Evolutionary conservation across 106 monocot genomes (phyloP), one percentile per base, ranked within the genome.

Genomic region (Acorus gramineus): DNA sequence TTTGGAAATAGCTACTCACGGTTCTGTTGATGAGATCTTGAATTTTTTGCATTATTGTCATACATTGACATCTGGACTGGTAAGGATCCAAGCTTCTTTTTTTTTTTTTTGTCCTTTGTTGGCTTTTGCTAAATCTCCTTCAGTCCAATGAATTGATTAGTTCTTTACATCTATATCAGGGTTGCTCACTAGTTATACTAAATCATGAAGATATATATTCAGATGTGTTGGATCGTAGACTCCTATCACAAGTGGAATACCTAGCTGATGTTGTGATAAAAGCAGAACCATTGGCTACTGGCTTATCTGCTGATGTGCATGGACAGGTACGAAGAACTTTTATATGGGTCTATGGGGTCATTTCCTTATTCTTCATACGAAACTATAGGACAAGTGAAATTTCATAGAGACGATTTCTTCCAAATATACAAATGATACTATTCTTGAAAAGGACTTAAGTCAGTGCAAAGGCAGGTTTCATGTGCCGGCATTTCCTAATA

Each of bases 231-330:
- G 66, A 43, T 10, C 54, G 67, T 9, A 69, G 8, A 5, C 60
- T 87, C 4, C 74, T 77, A 50, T 65, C 65, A 11, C 69, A 73
- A 66, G 50, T 83, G 70, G 61, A 80, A 44, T 77, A 84, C 55
- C 55, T 78, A 61, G 74, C 84, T 5, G 80, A 88, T 54, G 45
- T 72, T 64, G 57, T 77, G 52, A 66, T 96, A 63, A 96, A 71
- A 64, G 69, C 71, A 46, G 87, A 75, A 69, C 86, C 94, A 14
- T 73, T 96, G 56, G 71, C 60, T 53, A 88, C 96, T 65, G 96
- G 96, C 66, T 73, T 87, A 73, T 79, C 96, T 68, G 64, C 74
- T 68, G 91, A 96, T 77, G 87, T 96, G 44, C 96, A 91, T 79
- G 91, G 91, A 73, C 96, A 96, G 82, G 96, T 89, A 73, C 14